Percentiles rank a stretch among this genome's conserved stretches.
These are phyloP conservation scores for Arachnomyces sp. DNA, from an alignment of 2,329 filamentous ascomycete genomes.

Conservation along the genomic window DNA sequence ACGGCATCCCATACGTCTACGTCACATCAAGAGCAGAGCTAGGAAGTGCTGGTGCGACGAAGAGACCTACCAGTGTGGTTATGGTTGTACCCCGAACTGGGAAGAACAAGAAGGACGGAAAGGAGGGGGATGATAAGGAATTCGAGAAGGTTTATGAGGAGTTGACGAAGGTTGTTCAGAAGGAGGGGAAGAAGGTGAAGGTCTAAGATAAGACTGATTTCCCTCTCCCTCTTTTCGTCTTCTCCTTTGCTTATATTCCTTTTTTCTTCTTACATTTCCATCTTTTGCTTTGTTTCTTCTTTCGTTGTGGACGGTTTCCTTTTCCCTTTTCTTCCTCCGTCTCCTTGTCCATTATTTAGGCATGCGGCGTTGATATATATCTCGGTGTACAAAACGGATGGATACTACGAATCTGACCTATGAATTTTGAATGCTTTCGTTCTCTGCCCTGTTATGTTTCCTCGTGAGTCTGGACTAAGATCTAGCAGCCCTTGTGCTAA, in stretches of 20 bases:
- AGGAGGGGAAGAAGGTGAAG: constrained; percentile 50
- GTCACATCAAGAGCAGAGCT: constrained; percentile 87
- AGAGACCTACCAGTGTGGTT: constrained; percentile 91
- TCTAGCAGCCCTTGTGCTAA: too few species aligned
- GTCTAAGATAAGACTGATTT: constrained; percentile 27
- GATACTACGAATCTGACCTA: not conserved
- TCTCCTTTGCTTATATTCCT: not conserved
- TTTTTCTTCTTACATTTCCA: constrained; percentile 13
- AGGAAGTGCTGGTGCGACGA: constrained; percentile 86
- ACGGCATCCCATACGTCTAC: constrained; percentile 94
- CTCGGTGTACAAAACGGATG: constrained; percentile 8
- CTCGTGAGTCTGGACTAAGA: not conserved
- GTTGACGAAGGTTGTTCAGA: constrained; percentile 50
- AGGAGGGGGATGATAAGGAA: constrained; percentile 38
- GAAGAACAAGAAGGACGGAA: constrained; percentile 41
- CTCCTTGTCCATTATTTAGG: constrained; percentile 1
- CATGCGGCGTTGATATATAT: constrained; percentile 6
- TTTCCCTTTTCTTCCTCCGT: constrained; percentile 10
- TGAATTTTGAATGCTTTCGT: not conserved
- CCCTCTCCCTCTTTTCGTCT: constrained; percentile 1
- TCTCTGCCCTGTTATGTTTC: not conserved
- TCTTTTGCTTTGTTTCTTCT: constrained; percentile 16
- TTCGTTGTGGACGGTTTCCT: constrained; percentile 21
- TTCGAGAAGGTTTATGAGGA: constrained; percentile 49
- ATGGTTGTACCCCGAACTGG: constrained; percentile 58